Evolutionary conservation across 176 grass and related monocot species (phyloP), one percentile per base, ranked within the genome.

Genomic region (Carex pumila): DNA sequence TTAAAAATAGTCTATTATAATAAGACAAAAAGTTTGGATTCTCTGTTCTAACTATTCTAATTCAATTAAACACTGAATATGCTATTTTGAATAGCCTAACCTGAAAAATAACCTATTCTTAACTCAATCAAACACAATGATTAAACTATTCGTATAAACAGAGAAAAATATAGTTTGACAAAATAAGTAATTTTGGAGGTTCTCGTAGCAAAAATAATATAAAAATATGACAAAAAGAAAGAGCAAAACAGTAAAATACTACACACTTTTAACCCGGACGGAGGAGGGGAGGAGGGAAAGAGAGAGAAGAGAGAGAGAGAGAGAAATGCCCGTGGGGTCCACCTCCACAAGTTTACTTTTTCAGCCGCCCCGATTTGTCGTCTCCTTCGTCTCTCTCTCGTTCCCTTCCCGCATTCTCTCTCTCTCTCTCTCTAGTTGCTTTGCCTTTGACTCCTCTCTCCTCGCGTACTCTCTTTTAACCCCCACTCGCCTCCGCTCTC

Each of bases 281-380:
- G 34, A 81, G 75, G 34, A 81, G 31, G 0, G 14, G 3, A 62
- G 4, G 64, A 56, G 73, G 21, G 61, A 74, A 25, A 69, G n/a
- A 29, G 12, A 58, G 11, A 56, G 10, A 11, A 43, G 6, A 39
- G 50, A 78, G 83, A 54, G 15, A 80, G 58, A 71, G 65, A 32
- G 73, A 37, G 53, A 71, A 87, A 81, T 72, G 82, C 3, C 14
- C 0, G 75, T 63, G 85, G 94, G 91, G 0, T 87, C 89, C 88
- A 39, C 22, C 10, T 12, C 52, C 12, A 47, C 77, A 69, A 84
- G 90, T 84, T 92, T 93, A 89, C 83, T 91, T 91, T 92, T 91
- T 80, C 39, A 88, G 91, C 86, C 88, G 91, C 71, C 87, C 89
- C 81, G 82, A 86, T 91, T 97, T 93, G 91, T 93, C 91, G 89